Evolutionary conservation across 305 asterid genomes (phyloP), one percentile per base, ranked within the genome.

Genomic region (Coffea humblotiana): DNA sequence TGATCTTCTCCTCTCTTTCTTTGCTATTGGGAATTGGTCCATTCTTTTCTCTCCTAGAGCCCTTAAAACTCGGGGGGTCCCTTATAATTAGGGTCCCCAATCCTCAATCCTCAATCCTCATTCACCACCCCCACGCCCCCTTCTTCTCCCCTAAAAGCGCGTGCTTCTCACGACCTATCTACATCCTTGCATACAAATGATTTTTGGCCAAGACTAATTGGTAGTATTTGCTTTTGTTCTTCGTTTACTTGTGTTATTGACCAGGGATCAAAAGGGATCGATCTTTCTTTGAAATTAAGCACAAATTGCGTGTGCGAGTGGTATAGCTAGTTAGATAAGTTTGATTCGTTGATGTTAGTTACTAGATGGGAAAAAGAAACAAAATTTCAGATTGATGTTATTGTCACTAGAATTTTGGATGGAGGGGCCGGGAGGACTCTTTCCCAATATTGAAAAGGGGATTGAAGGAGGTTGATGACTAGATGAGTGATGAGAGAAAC

Each of bases 61-160:
- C 86, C 84, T 83, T 83, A 80, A 79, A 83, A 77, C 71, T 60
- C 49, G 82, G 80, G 84, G 82, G 82, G 7, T 48, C 80, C 74
- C n/a, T 27, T 21, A 3, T 14, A 27, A 19, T 77, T 27, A 37
- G 67, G 43, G 29, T 18, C 68, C 23, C 56, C 16, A 2, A 37
- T 37, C 43, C 43, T 37, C 5, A 29, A 29, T 29, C 32, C 32
- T 29, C 32, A 29, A 1, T 29, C 43, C 43, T 37, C 5, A 37
- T 25, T 14, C 23, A 49, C 56, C 18, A 60, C 0, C 23, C 61
- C 56, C 18, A 60, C 0, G n/a, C 35, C 23, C 0, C 4, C 0
- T 29, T n/a, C 1, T 63, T 18, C 35, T 40, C 63, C 51, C 40
- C 29, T 5, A 8, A n/a, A 37, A 4, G 75, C 70, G 56, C 25